Percentiles rank a stretch among this genome's conserved stretches.
phyloP scores from a whole-genome alignment of 805 yeast species.

The Metschnikowia noctiluminum region DNA sequence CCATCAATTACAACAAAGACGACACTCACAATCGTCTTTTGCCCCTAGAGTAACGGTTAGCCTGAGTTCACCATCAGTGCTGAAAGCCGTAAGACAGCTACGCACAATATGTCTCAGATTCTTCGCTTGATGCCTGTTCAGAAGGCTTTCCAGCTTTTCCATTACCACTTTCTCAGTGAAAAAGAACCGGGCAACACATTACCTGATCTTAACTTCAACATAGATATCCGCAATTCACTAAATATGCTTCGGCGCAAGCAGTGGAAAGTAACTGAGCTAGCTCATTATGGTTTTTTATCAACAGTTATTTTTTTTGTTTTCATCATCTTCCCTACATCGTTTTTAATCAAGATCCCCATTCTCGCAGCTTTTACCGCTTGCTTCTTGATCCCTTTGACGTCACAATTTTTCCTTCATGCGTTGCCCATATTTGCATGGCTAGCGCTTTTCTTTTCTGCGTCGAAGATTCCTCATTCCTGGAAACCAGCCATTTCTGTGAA shows the following conservation, averaged over 20 bases:
- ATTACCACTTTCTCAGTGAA: constrained; percentile 52
- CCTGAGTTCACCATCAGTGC: no score
- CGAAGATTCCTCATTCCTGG: constrained; percentile 67
- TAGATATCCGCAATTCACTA: constrained; percentile 43
- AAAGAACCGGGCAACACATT: constrained; percentile 46
- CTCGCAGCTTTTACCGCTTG: constrained; percentile 43
- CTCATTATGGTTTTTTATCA: constrained; percentile 49
- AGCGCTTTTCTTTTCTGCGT: constrained; percentile 72
- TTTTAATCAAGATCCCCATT: constrained; percentile 41
- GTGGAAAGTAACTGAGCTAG: constrained; percentile 47
- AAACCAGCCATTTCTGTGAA: constrained; percentile 90
- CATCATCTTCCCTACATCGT: constrained; percentile 52
- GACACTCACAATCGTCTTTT: no score
- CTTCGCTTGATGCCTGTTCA: constrained; percentile 29
- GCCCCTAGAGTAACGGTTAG: no score
- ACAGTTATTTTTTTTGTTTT: constrained; percentile 57
- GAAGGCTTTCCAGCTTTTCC: constrained; percentile 42
- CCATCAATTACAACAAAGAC: no score
- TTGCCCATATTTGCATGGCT: constrained; percentile 86
- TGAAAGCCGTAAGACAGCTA: background rate
- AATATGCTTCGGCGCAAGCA: constrained; percentile 39
- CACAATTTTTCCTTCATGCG: constrained; percentile 81
- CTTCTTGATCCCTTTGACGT: constrained; percentile 65
- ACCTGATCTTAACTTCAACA: constrained; percentile 50
- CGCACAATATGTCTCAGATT: constrained; percentile 9